Evolutionary conservation across 208 protist species (phyloP), one percentile per base, ranked within the genome.

Genomic region (Trypanosoma conorhini): DNA sequence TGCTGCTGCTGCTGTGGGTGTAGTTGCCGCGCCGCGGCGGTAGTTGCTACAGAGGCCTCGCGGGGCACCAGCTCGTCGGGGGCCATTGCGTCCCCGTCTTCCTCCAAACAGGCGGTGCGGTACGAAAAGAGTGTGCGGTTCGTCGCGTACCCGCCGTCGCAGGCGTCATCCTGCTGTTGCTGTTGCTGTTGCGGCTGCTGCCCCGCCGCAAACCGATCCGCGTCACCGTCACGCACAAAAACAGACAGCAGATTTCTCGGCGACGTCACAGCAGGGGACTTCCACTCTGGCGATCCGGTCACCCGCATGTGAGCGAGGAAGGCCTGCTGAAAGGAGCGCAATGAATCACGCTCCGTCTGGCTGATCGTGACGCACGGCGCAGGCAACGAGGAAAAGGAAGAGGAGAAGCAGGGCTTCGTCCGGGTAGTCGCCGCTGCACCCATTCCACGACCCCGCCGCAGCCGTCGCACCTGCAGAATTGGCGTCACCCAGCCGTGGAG

Each of bases 291-390:
- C 28, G 76, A 74, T 42, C 62, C 64, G 5, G 64, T 55, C 5
- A 57, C 21, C 7, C 65, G 56, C 76, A 80, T 72, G 24, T 56
- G 74, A 38, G 75, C 59, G 33, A 79, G 75, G 58, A 88, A 88
- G 51, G 73, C 74, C 60, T 82, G 55, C 67, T 85, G 82, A 15
- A 91, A 61, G 28, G 74, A 78, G 12, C 80, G 80, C 62, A 91
- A 68, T 10, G 80, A 62, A 24, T 80, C 74, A 7, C 86, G 77
- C 55, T 91, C 82, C 4, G 75, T 75, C 40, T 82, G 70, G n/a
- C 76, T 84, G 31, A 91, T 79, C 17, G 80, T 82, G 15, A 91
- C 86, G 38, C 71, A 68, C 13, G 80, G 59, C 17, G 75, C 60
- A 21, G 59, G 50, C 28, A 60, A 31, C 4, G 30, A 67, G 12